Evolutionary conservation across 2,329 filamentous ascomycete genomes (phyloP).

Genomic region (Penicillium frequentans): DNA sequence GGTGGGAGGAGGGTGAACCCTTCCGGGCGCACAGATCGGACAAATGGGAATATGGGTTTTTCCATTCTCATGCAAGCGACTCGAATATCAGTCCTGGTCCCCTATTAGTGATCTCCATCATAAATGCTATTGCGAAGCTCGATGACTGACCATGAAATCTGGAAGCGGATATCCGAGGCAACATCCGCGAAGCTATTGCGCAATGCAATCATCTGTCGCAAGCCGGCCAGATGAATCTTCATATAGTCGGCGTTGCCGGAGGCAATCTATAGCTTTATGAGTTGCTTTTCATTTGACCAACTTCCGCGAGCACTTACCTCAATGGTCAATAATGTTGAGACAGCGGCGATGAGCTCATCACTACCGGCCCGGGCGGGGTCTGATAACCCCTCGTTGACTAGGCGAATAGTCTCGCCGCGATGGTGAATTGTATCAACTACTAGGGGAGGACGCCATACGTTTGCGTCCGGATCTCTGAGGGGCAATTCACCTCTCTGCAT

Average conservation of each 20-base stretch:
- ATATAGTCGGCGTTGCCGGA: constrained; percentile 41
- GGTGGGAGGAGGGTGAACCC: constrained; percentile 31
- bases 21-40: constrained; percentile 35
- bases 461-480: constrained; percentile 31
- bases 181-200: constrained; percentile 40
- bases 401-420: constrained; percentile 39
- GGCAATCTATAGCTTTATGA: constrained; percentile 29
- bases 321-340: constrained; percentile 40
- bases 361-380: constrained; percentile 39
- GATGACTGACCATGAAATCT: constrained; percentile 39
- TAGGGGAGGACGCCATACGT: constrained; percentile 26
- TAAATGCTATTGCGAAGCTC: no score
- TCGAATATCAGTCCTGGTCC: constrained; percentile 40
- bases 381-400: constrained; percentile 41
- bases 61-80: constrained; percentile 40
- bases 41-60: constrained; percentile 40
- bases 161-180: constrained; percentile 37
- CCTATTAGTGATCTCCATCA: constrained; percentile 1
- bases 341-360: constrained; percentile 40
- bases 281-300: background rate
- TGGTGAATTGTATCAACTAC: constrained; percentile 41
- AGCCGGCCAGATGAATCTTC: constrained; percentile 40
- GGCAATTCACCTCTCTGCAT: constrained; percentile 35
- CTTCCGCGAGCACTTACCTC: constrained; percentile 28
- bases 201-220: constrained; percentile 41